Evolutionary conservation across 495 filamentous ascomycete genomes (phyloP).

Genomic region (Haplographium delicatum): DNA sequence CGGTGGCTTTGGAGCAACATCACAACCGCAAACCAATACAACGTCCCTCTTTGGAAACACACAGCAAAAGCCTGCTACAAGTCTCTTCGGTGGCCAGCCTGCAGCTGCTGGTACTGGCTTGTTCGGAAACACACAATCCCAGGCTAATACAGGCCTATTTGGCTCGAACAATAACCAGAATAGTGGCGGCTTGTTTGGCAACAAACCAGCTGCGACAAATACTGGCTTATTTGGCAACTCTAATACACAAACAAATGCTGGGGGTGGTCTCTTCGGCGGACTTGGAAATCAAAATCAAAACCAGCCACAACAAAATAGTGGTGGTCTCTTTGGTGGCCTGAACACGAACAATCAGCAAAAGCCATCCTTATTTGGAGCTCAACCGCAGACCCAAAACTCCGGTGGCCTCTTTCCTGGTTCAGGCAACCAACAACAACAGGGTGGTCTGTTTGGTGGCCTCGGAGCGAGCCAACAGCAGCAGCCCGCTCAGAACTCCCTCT

Average conservation of each 20-base stretch:
- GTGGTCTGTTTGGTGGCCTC: slow-evolving; percentile 36
- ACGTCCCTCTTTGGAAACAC: slow-evolving; percentile 39
- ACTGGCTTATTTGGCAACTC: slow-evolving; percentile 30
- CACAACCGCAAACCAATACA: slow-evolving; percentile 28
- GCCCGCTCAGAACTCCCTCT: slow-evolving; percentile 29
- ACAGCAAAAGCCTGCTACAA: slow-evolving; percentile 41
- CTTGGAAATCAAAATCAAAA: slow-evolving; percentile 42
- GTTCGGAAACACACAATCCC: slow-evolving; percentile 49
- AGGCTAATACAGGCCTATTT: slow-evolving; percentile 28
- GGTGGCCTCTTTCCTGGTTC: slow-evolving; percentile 57
- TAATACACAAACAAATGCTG: slow-evolving; percentile 30
- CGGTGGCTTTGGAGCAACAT: slow-evolving; percentile 24
- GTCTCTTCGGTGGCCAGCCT: slow-evolving; percentile 38
- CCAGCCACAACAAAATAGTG: slow-evolving; percentile 50
- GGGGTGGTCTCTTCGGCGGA: slow-evolving; percentile 44
- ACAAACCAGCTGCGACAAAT: slow-evolving; percentile 28
- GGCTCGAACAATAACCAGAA: slow-evolving; percentile 33
- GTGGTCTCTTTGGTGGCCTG: slow-evolving; percentile 38
- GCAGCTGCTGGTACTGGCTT: slow-evolving; percentile 49
- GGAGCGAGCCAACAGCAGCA: slow-evolving; percentile 39
- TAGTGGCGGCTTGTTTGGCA: slow-evolving; percentile 46
- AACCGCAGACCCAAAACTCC: slow-evolving; percentile 30
- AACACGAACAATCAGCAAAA: slow-evolving; percentile 36
- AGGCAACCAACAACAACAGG: slow-evolving; percentile 40
- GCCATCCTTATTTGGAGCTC: slow-evolving; percentile 39